Conservation (phyloP, 495 filamentous ascomycete genomes). For the Penicillium ucsense region DNA sequence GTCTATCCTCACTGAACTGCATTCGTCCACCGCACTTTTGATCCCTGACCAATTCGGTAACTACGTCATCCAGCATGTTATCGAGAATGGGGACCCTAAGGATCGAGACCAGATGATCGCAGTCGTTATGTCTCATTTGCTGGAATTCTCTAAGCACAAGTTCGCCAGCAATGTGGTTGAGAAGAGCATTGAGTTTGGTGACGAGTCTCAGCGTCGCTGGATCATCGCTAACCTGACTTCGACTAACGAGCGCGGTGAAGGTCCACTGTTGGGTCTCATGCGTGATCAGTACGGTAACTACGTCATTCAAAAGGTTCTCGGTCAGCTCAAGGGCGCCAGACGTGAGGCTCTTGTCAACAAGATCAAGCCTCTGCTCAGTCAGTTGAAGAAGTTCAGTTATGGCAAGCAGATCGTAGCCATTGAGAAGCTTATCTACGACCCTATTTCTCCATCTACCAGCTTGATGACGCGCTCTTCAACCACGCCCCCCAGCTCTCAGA, state of each 20-base stretch:
- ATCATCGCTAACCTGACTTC: slow-evolving; percentile 62
- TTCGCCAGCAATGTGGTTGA: slow-evolving; percentile 97
- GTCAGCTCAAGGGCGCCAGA: slow-evolving; percentile 55
- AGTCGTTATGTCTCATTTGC: slow-evolving; percentile 59
- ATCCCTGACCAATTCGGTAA: slow-evolving; percentile 91
- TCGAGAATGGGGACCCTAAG: slow-evolving; percentile 67
- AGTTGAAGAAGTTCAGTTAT: slow-evolving; percentile 62
- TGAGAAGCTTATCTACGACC: slow-evolving; percentile 49
- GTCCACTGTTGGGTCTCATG: slow-evolving; percentile 63
- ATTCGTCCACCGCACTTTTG: slow-evolving; percentile 57
- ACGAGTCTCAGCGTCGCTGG: slow-evolving; percentile 53
- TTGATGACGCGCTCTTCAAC: slow-evolving; percentile 23
- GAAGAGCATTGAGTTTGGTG: slow-evolving; percentile 75
- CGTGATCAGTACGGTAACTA: slow-evolving; percentile 94
- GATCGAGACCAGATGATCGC: slow-evolving; percentile 66
- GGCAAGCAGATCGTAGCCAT: slow-evolving; percentile 74
- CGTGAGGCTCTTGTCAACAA: slow-evolving; percentile 56
- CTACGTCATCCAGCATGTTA: slow-evolving; percentile 93
- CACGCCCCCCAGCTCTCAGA: slow-evolving; percentile 38
- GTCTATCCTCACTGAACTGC: slow-evolving; percentile 69
- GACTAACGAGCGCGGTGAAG: slow-evolving; percentile 52
- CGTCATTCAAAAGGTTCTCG: slow-evolving; percentile 82
- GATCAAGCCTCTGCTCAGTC: slow-evolving; percentile 63
- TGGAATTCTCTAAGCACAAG: slow-evolving; percentile 85
- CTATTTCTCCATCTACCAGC: slow-evolving; percentile 14